Evolutionary conservation across 139 green algal species (phyloP).

Genomic region (Gonium pectorale): DNA sequence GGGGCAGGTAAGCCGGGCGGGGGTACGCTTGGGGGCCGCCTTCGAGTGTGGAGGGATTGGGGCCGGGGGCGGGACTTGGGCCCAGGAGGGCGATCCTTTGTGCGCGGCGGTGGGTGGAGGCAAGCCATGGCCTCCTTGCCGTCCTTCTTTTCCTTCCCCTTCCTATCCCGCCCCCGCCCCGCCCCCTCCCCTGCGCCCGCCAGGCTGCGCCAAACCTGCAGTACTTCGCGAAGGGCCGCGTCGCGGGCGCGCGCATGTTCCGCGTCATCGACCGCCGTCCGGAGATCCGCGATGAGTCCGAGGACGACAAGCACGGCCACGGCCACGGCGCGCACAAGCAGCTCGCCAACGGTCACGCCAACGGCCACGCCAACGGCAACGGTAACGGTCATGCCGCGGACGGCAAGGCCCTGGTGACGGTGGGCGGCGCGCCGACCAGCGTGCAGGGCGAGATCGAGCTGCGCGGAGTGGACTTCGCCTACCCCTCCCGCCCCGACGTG

Average conservation of each 20-base stretch:
- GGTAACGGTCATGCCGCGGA: neutral
- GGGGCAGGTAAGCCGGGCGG: constrained; percentile 62
- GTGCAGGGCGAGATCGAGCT: constrained; percentile 38
- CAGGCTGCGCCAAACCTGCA: constrained; percentile 60
- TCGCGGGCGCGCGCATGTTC: constrained; percentile 74
- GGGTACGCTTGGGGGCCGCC: no score
- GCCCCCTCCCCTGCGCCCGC: neutral
- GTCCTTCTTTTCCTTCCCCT: no score
- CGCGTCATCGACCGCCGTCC: constrained; percentile 75
- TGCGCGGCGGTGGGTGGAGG: no score
- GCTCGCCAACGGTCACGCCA: neutral
- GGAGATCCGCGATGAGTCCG: constrained; percentile 59
- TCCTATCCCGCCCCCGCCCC: neutral
- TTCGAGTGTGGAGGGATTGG: no score
- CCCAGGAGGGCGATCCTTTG: no score
- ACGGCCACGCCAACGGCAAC: no score
- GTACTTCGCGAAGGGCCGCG: constrained; percentile 65
- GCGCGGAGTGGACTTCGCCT: constrained; percentile 78
- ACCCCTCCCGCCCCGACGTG: constrained; percentile 81
- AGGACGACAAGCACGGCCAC: no score
- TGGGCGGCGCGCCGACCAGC: neutral
- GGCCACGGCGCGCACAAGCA: neutral
- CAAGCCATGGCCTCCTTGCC: no score
- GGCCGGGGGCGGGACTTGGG: no score
- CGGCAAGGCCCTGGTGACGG: neutral